phyloP scores from a whole-genome alignment of 352 stramenopile genomes.

The Phytophthora cactorum region DNA sequence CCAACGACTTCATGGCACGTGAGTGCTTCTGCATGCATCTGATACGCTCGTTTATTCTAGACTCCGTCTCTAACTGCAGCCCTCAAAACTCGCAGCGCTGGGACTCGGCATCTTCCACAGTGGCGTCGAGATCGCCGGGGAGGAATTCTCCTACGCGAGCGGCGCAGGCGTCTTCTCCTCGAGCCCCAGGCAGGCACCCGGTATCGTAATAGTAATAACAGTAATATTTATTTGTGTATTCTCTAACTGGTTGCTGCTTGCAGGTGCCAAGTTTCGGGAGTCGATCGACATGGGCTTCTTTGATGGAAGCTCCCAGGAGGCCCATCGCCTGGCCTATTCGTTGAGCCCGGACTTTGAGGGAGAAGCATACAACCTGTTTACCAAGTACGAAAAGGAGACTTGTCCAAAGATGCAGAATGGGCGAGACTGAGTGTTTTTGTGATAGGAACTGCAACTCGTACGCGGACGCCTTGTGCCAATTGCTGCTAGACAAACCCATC shows the following conservation, averaged over 20 bases:
- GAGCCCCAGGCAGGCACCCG: constrained; percentile 65
- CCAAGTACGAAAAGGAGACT: constrained; percentile 51
- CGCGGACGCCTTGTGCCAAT: constrained; percentile 85
- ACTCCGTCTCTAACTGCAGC: constrained; percentile 1
- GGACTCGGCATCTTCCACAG: constrained; percentile 94
- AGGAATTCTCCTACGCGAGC: constrained; percentile 94
- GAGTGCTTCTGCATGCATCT: constrained; percentile 17
- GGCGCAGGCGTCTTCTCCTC: constrained; percentile 91
- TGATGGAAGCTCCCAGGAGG: constrained; percentile 82
- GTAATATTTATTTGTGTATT: neutral
- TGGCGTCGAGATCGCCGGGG: constrained; percentile 91
- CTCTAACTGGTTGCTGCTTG: neutral
- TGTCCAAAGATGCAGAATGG: neutral
- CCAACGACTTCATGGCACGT: constrained; percentile 90
- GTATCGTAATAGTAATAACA: constrained; percentile 20
- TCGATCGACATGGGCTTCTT: constrained; percentile 91
- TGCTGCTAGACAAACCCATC: constrained; percentile 83
- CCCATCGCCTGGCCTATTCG: constrained; percentile 83
- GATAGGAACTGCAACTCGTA: constrained; percentile 95
- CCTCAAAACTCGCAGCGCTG: constrained; percentile 33
- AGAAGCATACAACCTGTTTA: constrained; percentile 92
- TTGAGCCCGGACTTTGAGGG: constrained; percentile 88
- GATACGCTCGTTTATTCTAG: neutral
- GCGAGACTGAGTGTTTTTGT: constrained; percentile 5
- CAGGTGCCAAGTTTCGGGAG: constrained; percentile 90